phyloP scores from a whole-genome alignment of 129 eudicot genomes.

The Flaveria linearis region DNA sequence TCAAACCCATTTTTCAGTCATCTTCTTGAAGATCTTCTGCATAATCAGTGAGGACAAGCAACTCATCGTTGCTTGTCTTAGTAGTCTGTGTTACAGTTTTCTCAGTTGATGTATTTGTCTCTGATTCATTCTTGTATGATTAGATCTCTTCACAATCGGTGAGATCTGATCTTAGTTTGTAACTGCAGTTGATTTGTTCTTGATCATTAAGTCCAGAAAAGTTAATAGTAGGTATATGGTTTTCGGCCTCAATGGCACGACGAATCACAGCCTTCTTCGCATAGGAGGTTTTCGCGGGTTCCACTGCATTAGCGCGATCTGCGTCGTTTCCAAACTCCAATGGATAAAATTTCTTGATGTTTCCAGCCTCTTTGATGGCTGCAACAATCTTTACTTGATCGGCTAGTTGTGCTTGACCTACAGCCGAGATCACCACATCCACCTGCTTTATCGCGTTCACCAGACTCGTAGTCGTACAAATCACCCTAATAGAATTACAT shows the following conservation, averaged over 20 bases:
- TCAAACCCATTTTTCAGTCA: too few relatives aligned
- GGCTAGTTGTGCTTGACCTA: constrained; percentile 28
- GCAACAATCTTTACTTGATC: constrained; percentile 49
- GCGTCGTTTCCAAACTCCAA: constrained; percentile 50
- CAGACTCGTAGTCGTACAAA: constrained; percentile 43
- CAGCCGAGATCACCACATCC: constrained; percentile 52
- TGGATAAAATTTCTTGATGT: constrained; percentile 50
- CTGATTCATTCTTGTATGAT: too few relatives aligned
- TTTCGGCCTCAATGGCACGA: constrained; percentile 42
- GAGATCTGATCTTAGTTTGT: too few relatives aligned
- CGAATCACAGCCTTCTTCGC: constrained; percentile 37
- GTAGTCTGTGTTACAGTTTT: too few relatives aligned
- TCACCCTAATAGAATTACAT: constrained; percentile 41
- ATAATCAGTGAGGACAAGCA: too few relatives aligned
- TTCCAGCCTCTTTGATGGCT: constrained; percentile 57
- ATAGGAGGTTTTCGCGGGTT: constrained; percentile 32
- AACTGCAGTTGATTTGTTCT: too few relatives aligned
- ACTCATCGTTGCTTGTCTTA: too few relatives aligned
- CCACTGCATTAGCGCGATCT: constrained; percentile 36
- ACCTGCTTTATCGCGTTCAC: constrained; percentile 55
- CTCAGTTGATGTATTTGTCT: too few relatives aligned
- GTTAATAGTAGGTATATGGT: too few relatives aligned
- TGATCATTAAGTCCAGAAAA: too few relatives aligned
- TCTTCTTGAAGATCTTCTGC: too few relatives aligned
- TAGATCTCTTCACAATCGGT: too few relatives aligned